Evolutionary conservation across 2,329 filamentous ascomycete species (phyloP).

Genomic region (Immersiporthe knoxdaviesiana): DNA sequence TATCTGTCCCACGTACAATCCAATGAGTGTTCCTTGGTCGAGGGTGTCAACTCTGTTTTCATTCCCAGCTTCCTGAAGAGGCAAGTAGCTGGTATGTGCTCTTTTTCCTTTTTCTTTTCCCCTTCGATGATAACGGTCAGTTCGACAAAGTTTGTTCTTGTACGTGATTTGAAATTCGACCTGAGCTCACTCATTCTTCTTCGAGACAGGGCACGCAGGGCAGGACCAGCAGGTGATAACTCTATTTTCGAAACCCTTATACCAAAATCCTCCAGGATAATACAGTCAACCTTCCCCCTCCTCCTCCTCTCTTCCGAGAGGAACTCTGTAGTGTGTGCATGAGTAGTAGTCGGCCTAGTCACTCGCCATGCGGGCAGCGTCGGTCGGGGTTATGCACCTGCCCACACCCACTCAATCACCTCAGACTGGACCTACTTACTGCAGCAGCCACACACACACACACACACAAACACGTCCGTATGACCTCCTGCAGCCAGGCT

Average conservation of each 20-base stretch:
- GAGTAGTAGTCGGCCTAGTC: neutral
- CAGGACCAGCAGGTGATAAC: neutral
- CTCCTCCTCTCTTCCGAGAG: neutral
- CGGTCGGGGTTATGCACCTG: neutral
- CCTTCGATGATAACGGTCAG: neutral
- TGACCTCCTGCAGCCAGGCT: slow-evolving; percentile 20
- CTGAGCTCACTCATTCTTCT: neutral
- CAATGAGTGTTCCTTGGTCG: neutral
- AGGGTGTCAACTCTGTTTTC: too few relatives aligned
- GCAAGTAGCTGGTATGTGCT: slow-evolving; percentile 1
- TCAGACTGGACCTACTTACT: neutral
- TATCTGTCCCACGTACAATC: neutral
- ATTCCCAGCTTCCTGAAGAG: slow-evolving; percentile 6
- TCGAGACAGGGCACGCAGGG: neutral
- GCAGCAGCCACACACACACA: neutral
- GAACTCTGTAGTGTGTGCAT: neutral
- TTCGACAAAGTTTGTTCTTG: neutral
- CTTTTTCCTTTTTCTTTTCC: neutral
- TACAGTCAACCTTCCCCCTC: too few relatives aligned
- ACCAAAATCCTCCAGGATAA: neutral
- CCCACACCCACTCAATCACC: neutral
- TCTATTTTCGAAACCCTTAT: neutral
- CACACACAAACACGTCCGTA: slow-evolving; percentile 4
- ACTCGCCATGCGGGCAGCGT: neutral
- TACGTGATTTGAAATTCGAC: neutral